Evolutionary conservation across 768 basidiomycete genomes (phyloP).

Genomic region (Lepiota brunneoincarnata): DNA sequence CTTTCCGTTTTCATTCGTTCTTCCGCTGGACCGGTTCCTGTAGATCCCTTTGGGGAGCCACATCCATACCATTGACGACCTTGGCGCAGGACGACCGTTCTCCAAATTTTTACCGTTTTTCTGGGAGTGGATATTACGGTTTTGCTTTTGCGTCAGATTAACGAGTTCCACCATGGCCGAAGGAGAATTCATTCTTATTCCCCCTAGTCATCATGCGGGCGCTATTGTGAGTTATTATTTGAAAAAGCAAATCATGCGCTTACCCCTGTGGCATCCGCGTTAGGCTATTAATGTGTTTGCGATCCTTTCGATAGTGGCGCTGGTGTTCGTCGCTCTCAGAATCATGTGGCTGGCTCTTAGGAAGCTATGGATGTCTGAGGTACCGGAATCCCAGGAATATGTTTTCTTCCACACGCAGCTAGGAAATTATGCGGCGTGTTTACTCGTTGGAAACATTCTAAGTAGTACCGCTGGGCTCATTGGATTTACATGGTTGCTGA

Average conservation of each 20-base stretch:
- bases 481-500: slow-evolving; percentile 45
- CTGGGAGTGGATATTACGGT: slow-evolving; percentile 6
- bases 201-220: slow-evolving; percentile 30
- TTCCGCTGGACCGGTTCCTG: slow-evolving; percentile 33
- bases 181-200: slow-evolving; percentile 27
- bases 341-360: slow-evolving; percentile 44
- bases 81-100: slow-evolving; percentile 40
- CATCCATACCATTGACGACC: slow-evolving; percentile 16
- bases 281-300: slow-evolving; percentile 54
- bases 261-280: neutral
- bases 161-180: slow-evolving; percentile 12
- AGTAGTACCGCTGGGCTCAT: slow-evolving; percentile 53
- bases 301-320: slow-evolving; percentile 48
- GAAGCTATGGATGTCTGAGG: slow-evolving; percentile 25
- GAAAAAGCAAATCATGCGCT: neutral
- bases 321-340: slow-evolving; percentile 48
- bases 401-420: slow-evolving; percentile 72
- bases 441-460: slow-evolving; percentile 58
- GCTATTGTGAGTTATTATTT: slow-evolving; percentile 30
- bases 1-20: slow-evolving; percentile 18
- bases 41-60: slow-evolving; percentile 24
- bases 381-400: slow-evolving; percentile 38
- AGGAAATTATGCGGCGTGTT: slow-evolving; percentile 63
- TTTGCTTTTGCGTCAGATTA: neutral
- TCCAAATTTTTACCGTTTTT: slow-evolving; percentile 18